Evolutionary conservation across 2,329 filamentous ascomycete genomes (phyloP).

Genomic region (Talaromyces sp.): DNA sequence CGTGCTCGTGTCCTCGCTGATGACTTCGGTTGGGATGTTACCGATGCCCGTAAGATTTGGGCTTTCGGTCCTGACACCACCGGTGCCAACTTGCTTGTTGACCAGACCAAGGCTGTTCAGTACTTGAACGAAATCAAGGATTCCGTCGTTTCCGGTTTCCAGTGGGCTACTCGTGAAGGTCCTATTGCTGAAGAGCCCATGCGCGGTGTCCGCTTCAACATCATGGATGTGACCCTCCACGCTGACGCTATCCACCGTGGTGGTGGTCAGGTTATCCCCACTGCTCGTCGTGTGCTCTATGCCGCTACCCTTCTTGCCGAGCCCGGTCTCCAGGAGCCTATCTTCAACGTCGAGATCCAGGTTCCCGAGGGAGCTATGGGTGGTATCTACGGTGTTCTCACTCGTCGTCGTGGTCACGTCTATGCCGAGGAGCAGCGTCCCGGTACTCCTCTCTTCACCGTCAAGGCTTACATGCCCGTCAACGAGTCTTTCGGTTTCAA

Average conservation of each 20-base stretch:
- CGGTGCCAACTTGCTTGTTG: slow-evolving; percentile 96
- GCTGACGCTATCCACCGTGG: slow-evolving; percentile 99
- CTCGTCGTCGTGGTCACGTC: slow-evolving; percentile 96
- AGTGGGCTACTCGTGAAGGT: slow-evolving; percentile 98
- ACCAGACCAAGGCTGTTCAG: slow-evolving; percentile 99
- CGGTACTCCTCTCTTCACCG: slow-evolving; percentile 98
- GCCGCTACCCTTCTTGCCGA: slow-evolving; percentile 87
- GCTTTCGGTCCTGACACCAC: slow-evolving; percentile 97
- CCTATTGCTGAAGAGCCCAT: slow-evolving; percentile 97
- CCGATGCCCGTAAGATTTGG: slow-evolving; percentile 99
- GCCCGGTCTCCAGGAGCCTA: slow-evolving; percentile 88
- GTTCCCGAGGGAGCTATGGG: slow-evolving; percentile 98
- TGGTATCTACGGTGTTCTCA: slow-evolving; percentile 99
- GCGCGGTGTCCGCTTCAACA: slow-evolving; percentile 96
- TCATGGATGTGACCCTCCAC: slow-evolving; percentile 98
- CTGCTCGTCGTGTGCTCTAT: slow-evolving; percentile 95
- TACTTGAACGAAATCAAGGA: slow-evolving; percentile 99
- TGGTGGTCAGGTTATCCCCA: slow-evolving; percentile 98
- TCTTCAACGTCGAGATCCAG: slow-evolving; percentile 99
- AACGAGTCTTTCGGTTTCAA: slow-evolving; percentile 99
- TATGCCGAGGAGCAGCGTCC: slow-evolving; percentile 97
- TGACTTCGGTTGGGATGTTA: slow-evolving; percentile 98
- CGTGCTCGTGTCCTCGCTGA: slow-evolving; percentile 95
- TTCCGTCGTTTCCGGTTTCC: slow-evolving; percentile 98
- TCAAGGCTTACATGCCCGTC: slow-evolving; percentile 96